These are phyloP conservation scores for Fraxinus xanthoxyloides DNA, from an alignment of 305 asterid species.

Conservation along the genomic window DNA sequence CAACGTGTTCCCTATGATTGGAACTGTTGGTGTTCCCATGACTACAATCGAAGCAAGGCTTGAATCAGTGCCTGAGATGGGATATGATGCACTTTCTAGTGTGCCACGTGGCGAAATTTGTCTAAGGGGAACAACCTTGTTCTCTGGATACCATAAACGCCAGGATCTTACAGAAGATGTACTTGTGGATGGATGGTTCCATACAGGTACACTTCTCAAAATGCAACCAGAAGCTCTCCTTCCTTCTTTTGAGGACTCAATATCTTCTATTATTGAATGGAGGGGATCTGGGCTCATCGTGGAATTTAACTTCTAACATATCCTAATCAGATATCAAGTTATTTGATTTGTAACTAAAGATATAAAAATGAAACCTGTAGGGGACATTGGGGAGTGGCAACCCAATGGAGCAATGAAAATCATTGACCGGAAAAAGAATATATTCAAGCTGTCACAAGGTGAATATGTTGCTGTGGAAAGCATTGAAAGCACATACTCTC, in stretches of 20 bases:
- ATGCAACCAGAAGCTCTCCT: background rate
- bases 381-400: conserved; percentile 94
- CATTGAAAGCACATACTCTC: conserved; percentile 63
- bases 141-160: conserved; percentile 84
- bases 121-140: conserved; percentile 72
- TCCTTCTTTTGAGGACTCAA: background rate
- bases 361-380: conserved; percentile 34
- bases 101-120: conserved; percentile 90
- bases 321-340: background rate
- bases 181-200: conserved; percentile 89
- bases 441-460: conserved; percentile 94
- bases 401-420: conserved; percentile 78
- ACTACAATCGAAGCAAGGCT: conserved; percentile 81
- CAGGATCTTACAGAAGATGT: conserved; percentile 69
- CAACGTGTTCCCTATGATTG: conserved; percentile 71
- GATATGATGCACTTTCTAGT: conserved; percentile 76
- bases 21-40: conserved; percentile 90
- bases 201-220: conserved; percentile 54
- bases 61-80: conserved; percentile 93
- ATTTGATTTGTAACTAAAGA: conserved; percentile 4
- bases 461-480: conserved; percentile 92
- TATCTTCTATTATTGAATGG: background rate
- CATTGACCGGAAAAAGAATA: conserved; percentile 87
- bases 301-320: background rate
- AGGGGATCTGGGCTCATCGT: background rate